phyloP scores from a whole-genome alignment of 2,329 filamentous ascomycete genomes.

The Talaromyces rugulosus region DNA sequence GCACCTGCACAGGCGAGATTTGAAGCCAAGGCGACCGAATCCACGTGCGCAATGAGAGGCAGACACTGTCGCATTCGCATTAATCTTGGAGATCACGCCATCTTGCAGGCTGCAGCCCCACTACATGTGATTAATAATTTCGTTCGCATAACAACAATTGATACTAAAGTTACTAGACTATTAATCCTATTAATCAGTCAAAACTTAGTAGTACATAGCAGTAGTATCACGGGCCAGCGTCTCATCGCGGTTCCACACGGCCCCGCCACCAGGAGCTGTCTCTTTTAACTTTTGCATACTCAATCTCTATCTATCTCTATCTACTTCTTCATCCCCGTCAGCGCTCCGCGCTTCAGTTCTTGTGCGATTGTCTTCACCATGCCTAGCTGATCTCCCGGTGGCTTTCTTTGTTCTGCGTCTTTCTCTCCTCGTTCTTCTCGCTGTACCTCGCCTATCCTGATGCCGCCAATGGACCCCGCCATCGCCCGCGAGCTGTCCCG shows the following conservation, averaged over 20 bases:
- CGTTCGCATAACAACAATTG: not conserved
- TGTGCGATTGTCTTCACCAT: not conserved
- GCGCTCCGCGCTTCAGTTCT: not conserved
- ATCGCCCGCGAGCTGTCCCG: slow-evolving; percentile 54
- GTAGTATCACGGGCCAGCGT: not conserved
- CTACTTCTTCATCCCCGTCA: not conserved
- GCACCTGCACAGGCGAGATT: not conserved
- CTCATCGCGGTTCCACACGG: not conserved
- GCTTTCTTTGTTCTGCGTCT: not conserved
- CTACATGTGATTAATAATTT: not conserved
- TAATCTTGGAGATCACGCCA: not conserved
- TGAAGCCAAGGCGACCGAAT: not conserved
- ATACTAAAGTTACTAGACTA: not conserved
- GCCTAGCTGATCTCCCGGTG: not conserved
- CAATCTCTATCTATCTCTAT: not conserved
- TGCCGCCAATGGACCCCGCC: slow-evolving; percentile 36
- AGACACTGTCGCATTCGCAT: not conserved
- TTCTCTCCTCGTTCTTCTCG: not conserved
- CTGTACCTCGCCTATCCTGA: not conserved
- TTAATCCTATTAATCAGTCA: too few relatives aligned
- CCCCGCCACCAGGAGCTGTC: not conserved
- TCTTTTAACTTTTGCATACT: not conserved
- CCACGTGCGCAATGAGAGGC: not conserved
- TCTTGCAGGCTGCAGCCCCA: not conserved
- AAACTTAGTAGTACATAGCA: not conserved